Percentiles rank a stretch among this genome's conserved stretches.
phyloP scores from a whole-genome alignment of 352 stramenopile species.

The Globisporangium megalacanthum region DNA sequence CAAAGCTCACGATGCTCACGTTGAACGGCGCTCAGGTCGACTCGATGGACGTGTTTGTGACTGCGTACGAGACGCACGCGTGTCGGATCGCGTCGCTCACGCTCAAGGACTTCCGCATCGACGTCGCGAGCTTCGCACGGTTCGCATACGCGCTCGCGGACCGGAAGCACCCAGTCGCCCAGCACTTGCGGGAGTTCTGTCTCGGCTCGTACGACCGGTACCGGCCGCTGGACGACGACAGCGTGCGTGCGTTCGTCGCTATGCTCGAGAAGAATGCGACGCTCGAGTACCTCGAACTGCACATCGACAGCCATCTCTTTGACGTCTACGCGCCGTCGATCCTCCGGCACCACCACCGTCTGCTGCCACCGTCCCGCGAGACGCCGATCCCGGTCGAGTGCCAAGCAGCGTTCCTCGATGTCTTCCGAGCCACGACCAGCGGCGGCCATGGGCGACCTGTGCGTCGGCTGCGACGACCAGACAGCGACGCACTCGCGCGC shows the following conservation, averaged over 20 bases:
- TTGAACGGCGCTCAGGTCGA: conserved; percentile 23
- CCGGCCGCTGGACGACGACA: conserved; percentile 11
- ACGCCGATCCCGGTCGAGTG: neutral
- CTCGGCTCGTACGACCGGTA: conserved; percentile 10
- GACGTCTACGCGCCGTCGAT: conserved; percentile 11
- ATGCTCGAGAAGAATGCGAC: conserved; percentile 6
- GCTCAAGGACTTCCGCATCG: conserved; percentile 12
- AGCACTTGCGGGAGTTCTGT: conserved; percentile 11
- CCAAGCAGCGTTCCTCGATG: conserved; percentile 6
- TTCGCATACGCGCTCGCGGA: conserved; percentile 8
- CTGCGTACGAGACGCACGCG: conserved; percentile 8
- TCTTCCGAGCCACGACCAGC: conserved; percentile 1
- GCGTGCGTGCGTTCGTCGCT: conserved; percentile 9
- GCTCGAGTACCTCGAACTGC: conserved; percentile 13
- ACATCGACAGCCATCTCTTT: conserved; percentile 9
- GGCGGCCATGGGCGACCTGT: neutral
- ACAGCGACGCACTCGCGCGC: conserved; percentile 3
- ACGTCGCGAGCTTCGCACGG: conserved; percentile 5
- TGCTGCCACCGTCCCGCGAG: neutral
- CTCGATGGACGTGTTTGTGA: conserved; percentile 23
- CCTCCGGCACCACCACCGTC: conserved; percentile 4
- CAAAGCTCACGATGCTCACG: conserved; percentile 15
- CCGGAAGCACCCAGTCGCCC: neutral
- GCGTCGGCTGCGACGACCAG: neutral
- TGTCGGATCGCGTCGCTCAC: conserved; percentile 12